phyloP scores from a whole-genome alignment of 108 stramenopile genomes.

The Chaetoceros tenuissimus region DNA sequence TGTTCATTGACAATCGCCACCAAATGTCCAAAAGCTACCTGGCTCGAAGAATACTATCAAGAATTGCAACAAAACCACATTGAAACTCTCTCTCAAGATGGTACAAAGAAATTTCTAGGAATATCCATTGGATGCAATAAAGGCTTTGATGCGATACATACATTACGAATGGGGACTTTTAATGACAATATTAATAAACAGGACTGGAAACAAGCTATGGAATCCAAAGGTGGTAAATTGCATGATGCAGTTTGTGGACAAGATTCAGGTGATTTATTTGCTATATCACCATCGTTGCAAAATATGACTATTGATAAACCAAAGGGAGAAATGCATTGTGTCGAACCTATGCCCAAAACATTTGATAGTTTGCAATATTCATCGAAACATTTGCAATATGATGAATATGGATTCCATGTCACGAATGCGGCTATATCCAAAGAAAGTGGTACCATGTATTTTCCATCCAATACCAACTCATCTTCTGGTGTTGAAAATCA shows the following conservation, averaged over 20 bases:
- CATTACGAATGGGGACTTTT: constrained; percentile 38
- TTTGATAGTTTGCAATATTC: no score
- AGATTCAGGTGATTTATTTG: no score
- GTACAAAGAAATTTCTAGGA: constrained; percentile 9
- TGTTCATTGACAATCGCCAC: constrained; percentile 20
- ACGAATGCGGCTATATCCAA: background rate
- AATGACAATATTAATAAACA: constrained; percentile 22
- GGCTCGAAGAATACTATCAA: constrained; percentile 23
- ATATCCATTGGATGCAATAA: constrained; percentile 65
- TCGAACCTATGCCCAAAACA: constrained; percentile 70
- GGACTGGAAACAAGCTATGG: constrained; percentile 42
- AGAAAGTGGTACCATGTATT: background rate
- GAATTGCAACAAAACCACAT: background rate
- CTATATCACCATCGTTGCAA: no score
- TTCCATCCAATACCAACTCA: no score
- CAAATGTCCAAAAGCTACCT: constrained; percentile 21
- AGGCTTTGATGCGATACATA: constrained; percentile 53
- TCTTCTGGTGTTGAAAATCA: no score
- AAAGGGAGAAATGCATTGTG: constrained; percentile 26
- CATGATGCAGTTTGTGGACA: no score
- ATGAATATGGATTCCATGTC: background rate
- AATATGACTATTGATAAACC: background rate
- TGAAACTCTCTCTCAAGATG: constrained; percentile 1
- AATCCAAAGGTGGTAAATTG: no score
- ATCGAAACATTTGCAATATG: no score